Evolutionary conservation across 768 basidiomycete species (phyloP).

Genomic region (Cystobasidium tubakii): DNA sequence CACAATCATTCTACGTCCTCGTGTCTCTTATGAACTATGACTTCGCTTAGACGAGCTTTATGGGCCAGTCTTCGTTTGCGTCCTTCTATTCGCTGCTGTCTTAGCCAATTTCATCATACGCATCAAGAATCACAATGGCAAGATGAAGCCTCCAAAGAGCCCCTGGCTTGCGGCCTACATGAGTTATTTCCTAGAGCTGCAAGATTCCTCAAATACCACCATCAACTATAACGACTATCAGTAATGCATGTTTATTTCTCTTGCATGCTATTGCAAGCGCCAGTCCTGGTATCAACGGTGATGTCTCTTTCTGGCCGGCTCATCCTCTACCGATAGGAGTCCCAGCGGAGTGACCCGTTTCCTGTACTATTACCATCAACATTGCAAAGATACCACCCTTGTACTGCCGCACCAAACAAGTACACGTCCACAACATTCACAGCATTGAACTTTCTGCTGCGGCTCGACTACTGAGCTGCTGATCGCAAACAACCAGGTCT

Average conservation of each 20-base stretch:
- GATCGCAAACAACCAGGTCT: not conserved
- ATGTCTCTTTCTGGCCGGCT: too few species aligned
- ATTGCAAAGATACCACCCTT: not conserved
- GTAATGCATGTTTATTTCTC: not conserved
- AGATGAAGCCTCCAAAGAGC: constrained; percentile 44
- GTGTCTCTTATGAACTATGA: not conserved
- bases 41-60: constrained; percentile 61
- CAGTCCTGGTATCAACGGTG: too few species aligned
- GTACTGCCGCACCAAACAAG: not conserved
- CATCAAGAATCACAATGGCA: not conserved
- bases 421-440: too few species aligned
- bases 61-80: constrained; percentile 77
- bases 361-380: constrained; percentile 1
- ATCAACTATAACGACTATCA: not conserved
- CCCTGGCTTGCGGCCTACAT: constrained; percentile 42
- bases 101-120: constrained; percentile 76
- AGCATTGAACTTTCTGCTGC: too few species aligned
- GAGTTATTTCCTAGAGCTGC: constrained; percentile 28
- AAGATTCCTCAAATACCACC: not conserved
- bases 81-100: constrained; percentile 76
- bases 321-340: too few species aligned
- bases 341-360: too few species aligned
- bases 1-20: not conserved
- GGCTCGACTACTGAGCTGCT: too few species aligned
- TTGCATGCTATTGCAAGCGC: too few species aligned